Evolutionary conservation across 2,329 filamentous ascomycete genomes (phyloP).

Genomic region (Hymenotorrendiella dingleyae): DNA sequence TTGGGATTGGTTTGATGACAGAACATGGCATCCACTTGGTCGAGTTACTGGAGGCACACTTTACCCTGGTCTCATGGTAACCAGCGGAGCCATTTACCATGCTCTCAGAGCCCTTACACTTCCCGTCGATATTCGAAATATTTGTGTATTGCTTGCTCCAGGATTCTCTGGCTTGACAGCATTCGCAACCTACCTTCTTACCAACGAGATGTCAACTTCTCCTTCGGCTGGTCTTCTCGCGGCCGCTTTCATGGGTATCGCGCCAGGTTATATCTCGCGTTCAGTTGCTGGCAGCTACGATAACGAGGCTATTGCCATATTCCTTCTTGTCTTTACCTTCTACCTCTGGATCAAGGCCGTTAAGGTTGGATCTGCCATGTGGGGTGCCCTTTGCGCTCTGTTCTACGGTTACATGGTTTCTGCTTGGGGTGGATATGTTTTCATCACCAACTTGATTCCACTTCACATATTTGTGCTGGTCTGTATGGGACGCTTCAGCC

Average conservation of each 20-base stretch:
- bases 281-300: constrained; percentile 98
- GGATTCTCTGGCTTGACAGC: constrained; percentile 92
- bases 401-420: constrained; percentile 99
- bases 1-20: constrained; percentile 99
- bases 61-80: constrained; percentile 98
- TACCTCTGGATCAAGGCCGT: constrained; percentile 98
- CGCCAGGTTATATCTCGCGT: constrained; percentile 94
- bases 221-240: constrained; percentile 92
- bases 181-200: constrained; percentile 87
- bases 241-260: constrained; percentile 94
- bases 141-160: constrained; percentile 93
- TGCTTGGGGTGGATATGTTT: constrained; percentile 98
- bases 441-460: constrained; percentile 96
- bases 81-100: constrained; percentile 95
- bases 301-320: constrained; percentile 99
- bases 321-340: constrained; percentile 96
- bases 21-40: constrained; percentile 98
- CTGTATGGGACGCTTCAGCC: constrained; percentile 95
- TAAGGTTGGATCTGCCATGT: constrained; percentile 93
- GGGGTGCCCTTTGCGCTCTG: constrained; percentile 87
- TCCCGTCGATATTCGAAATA: constrained; percentile 96
- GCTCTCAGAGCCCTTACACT: constrained; percentile 80
- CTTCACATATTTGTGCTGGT: constrained; percentile 91
- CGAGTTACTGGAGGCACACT: constrained; percentile 98
- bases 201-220: constrained; percentile 94